phyloP scores from a whole-genome alignment of 2,329 filamentous ascomycete genomes.

The Aulographum hederae region DNA sequence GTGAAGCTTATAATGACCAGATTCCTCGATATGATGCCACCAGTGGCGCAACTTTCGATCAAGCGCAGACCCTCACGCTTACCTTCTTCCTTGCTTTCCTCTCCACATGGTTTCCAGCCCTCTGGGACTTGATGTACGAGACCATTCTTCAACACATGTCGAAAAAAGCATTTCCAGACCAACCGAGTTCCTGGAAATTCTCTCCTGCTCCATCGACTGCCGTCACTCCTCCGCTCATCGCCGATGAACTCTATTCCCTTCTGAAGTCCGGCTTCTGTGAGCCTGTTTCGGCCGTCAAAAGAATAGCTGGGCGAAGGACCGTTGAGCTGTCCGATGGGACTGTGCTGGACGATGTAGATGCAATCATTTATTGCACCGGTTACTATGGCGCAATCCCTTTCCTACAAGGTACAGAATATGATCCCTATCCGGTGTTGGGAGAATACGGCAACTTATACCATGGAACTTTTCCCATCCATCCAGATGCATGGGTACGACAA shows the following conservation, averaged over 20 bases:
- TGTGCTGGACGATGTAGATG: conserved; percentile 14
- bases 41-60: conserved; percentile 3
- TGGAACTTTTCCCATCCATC: conserved; percentile 14
- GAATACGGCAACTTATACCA: conserved; percentile 11
- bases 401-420: conserved; percentile 2
- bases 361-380: conserved; percentile 19
- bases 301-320: conserved; percentile 9
- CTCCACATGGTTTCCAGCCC: background rate
- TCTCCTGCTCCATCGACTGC: conserved; percentile 11
- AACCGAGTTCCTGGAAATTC: conserved; percentile 10
- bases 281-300: conserved; percentile 10
- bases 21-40: conserved; percentile 2
- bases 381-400: conserved; percentile 13
- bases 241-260: conserved; percentile 12
- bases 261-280: conserved; percentile 12
- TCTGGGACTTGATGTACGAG: background rate
- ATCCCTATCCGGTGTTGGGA: conserved; percentile 9
- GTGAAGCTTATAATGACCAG: conserved; percentile 5
- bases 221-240: conserved; percentile 13
- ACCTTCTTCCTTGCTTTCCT: conserved; percentile 5
- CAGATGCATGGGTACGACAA: conserved; percentile 7
- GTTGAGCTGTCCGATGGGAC: conserved; percentile 15
- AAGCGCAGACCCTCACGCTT: conserved; percentile 1
- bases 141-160: background rate
- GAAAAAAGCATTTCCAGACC: conserved; percentile 3